Evolutionary conservation across 257 asterid genomes (phyloP), one percentile per base, ranked within the genome.

Genomic region (Salvia hispanica): DNA sequence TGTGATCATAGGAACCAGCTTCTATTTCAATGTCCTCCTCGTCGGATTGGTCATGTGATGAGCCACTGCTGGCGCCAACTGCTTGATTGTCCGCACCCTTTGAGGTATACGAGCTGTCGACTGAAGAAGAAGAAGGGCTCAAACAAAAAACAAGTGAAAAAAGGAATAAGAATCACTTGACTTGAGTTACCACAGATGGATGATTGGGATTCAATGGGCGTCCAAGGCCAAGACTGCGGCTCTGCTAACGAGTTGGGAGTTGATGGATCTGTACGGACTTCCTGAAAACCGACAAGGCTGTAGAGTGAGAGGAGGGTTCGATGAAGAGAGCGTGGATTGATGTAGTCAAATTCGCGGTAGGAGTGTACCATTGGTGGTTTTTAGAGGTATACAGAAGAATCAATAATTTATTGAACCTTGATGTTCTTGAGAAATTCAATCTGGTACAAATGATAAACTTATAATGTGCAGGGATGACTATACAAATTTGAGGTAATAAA

Each of bases 31-130:
- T 16, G 43, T 87, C 96, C 56, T 92, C 95, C 15, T 87, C 95
- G 36, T 92, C 96, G 0, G 95, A 84, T 74, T 82, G 95, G 11
- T 87, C 91, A 1, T 66, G 88, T 0, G 95, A 88, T n/a, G 95
- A 86, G n/a, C 87, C 95, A 68, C 95, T 88, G 60, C 86, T 85
- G 3, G 82, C 91, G 63, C 86, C 77, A n/a, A 63, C 70, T 14
- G 79, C 72, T 70, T 72, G 84, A 63, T 78, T 76, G 12, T 78
- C 79, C 10, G 76, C 54, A 3, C 72, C 74, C 72, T 75, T 85
- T 0, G 93, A 77, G 56, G 80, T 83, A 11, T 89, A 86, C 9
- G 83, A 69, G 77, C 90, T 86, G 34, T 83, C 89, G 54, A 78
- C 97, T 89, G 81, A 25, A 64, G 71, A 66, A 50, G 7, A 72